A percentile compares a stretch with the other conserved stretches of the same genome.
These are phyloP conservation scores for Colletotrichum tropicale DNA, from an alignment of 2,329 filamentous ascomycete genomes.

Conservation along the genomic window DNA sequence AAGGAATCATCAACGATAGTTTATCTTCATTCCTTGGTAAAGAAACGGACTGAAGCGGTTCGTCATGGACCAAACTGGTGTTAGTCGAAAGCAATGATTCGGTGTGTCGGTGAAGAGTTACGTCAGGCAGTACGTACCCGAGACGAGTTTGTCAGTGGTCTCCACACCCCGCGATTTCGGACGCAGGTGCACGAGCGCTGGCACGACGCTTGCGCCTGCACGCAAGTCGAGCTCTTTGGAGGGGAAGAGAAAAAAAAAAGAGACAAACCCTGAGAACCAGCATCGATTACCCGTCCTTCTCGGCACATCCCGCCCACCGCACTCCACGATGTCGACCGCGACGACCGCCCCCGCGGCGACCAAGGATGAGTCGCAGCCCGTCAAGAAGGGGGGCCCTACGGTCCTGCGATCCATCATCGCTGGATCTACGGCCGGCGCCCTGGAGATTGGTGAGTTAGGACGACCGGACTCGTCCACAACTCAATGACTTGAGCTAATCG, in stretches of 20 bases:
- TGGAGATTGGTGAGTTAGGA: constrained; percentile 78
- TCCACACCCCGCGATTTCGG: constrained; percentile 22
- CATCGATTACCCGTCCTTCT: background rate
- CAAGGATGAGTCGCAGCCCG: constrained; percentile 27
- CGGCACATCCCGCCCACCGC: background rate
- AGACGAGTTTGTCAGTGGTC: background rate
- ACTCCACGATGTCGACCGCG: constrained; percentile 12
- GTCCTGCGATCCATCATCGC: constrained; percentile 88
- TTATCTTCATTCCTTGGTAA: background rate
- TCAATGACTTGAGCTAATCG: constrained; percentile 25
- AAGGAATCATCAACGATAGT: background rate
- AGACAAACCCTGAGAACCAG: background rate
- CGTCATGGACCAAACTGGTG: background rate
- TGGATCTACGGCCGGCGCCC: constrained; percentile 89
- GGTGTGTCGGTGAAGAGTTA: background rate
- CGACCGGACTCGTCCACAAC: background rate
- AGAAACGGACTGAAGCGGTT: background rate
- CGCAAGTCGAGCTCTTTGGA: background rate
- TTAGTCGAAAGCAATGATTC: background rate
- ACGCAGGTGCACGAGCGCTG: background rate
- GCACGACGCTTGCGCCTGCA: background rate
- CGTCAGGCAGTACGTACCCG: constrained; percentile 10
- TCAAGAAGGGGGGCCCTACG: constrained; percentile 65
- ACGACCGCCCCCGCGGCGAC: constrained; percentile 23
- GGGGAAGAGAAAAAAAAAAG: background rate